Evolutionary conservation across 2,329 filamentous ascomycete species (phyloP).

Genomic region (Cytospora chrysosperma): DNA sequence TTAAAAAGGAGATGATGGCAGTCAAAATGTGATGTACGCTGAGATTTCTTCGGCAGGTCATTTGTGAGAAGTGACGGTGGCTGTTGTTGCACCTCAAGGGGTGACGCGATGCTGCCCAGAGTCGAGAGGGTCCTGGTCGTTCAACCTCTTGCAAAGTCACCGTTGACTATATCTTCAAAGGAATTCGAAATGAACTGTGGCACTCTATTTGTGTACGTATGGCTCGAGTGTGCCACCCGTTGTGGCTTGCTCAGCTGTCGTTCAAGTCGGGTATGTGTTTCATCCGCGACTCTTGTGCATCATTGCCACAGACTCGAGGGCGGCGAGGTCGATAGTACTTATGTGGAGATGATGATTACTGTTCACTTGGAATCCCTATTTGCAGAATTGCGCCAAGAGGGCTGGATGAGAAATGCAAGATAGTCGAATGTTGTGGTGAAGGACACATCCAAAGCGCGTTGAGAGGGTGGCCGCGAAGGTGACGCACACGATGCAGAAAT

Average conservation of each 20-base stretch:
- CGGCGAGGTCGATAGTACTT: neutral
- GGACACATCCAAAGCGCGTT: neutral
- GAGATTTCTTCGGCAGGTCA: neutral
- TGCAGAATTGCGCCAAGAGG: neutral
- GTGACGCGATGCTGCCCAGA: neutral
- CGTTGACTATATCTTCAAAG: neutral
- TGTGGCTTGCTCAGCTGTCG: constrained; percentile 13
- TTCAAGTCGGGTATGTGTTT: constrained; percentile 12
- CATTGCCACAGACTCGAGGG: constrained; percentile 1
- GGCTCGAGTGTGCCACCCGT: neutral
- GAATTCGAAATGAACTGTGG: constrained; percentile 3
- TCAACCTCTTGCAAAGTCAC: neutral
- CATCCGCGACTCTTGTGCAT: constrained; percentile 6
- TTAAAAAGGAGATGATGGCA: neutral
- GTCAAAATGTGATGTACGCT: neutral
- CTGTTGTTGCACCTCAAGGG: neutral
- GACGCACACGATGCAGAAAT: neutral
- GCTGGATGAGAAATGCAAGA: neutral
- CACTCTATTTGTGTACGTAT: neutral
- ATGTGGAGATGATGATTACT: neutral
- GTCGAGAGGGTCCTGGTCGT: neutral
- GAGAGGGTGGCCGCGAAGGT: neutral
- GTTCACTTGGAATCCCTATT: neutral
- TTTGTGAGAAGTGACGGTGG: neutral
- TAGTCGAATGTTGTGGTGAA: neutral